Evolutionary conservation across 768 basidiomycete species (phyloP).

Genomic region (Mycena olivaceomarginata): DNA sequence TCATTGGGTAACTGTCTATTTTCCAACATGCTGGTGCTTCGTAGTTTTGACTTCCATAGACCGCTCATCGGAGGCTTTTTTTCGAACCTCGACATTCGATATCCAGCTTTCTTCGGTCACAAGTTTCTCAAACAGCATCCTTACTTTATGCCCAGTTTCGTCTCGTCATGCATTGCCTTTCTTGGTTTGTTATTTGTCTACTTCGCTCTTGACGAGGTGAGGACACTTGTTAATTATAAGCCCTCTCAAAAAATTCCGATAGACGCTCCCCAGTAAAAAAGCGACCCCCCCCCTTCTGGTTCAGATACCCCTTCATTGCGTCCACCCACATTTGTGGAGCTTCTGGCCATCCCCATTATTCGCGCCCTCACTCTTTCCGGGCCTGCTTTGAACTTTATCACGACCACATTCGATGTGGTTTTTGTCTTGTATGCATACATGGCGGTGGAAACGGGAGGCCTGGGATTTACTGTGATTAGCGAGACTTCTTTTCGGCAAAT

Average conservation of each 20-base stretch:
- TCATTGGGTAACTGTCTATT: slow-evolving; percentile 61
- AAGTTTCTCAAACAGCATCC: slow-evolving; percentile 70
- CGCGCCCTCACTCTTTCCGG: slow-evolving; percentile 70
- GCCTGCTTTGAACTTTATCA: slow-evolving; percentile 73
- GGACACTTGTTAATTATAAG: slow-evolving; percentile 29
- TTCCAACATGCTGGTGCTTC: not conserved
- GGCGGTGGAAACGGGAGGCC: slow-evolving; percentile 70
- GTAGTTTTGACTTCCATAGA: slow-evolving; percentile 54
- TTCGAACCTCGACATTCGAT: slow-evolving; percentile 71
- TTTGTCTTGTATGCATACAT: slow-evolving; percentile 81
- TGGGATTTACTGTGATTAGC: slow-evolving; percentile 51
- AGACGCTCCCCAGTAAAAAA: slow-evolving; percentile 64
- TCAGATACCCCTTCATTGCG: too few species aligned
- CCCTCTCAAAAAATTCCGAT: slow-evolving; percentile 35
- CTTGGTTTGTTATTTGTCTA: slow-evolving; percentile 61
- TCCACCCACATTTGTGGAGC: slow-evolving; percentile 52
- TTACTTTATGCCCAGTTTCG: slow-evolving; percentile 76
- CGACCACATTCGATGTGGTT: slow-evolving; percentile 76
- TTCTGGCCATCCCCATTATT: slow-evolving; percentile 72
- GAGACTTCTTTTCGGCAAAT: too few species aligned
- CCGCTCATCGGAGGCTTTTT: slow-evolving; percentile 78
- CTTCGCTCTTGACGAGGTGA: slow-evolving; percentile 73
- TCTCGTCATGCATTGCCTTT: slow-evolving; percentile 62
- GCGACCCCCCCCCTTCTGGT: too few species aligned
- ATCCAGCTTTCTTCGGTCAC: slow-evolving; percentile 63